Percentiles rank a stretch among this genome's conserved stretches.
phyloP scores from a whole-genome alignment of 202 grass and related monocot genomes.

The Digitaria exilis region DNA sequence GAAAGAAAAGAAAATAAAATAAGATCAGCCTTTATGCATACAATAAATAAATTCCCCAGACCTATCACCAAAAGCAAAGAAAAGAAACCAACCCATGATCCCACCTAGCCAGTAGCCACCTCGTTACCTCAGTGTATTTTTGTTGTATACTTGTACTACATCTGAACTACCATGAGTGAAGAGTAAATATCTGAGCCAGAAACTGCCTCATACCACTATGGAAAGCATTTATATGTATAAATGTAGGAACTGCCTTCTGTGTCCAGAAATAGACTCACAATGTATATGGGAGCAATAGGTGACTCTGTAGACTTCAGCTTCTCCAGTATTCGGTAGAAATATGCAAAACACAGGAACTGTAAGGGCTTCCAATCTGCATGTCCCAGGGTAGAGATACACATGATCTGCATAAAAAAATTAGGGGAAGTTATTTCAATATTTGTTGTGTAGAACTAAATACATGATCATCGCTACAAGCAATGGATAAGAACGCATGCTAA shows the following conservation, averaged over 20 bases:
- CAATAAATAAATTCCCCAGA: not conserved
- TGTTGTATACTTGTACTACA: not conserved
- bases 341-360: constrained; percentile 72
- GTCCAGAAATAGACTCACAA: constrained; percentile 44
- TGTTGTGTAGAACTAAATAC: not conserved
- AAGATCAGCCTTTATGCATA: not conserved
- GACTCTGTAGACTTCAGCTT: constrained; percentile 63
- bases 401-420: constrained; percentile 53
- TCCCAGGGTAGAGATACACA: constrained; percentile 47
- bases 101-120: not conserved
- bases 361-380: constrained; percentile 65
- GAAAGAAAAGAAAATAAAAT: too few relatives aligned
- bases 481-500: not conserved
- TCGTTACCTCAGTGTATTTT: not conserved
- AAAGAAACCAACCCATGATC: not conserved
- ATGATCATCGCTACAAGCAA: constrained; percentile 17
- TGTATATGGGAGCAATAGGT: constrained; percentile 49
- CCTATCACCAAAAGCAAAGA: not conserved
- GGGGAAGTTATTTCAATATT: not conserved
- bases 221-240: not conserved
- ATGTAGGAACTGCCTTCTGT: not conserved
- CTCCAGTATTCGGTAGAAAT: constrained; percentile 76
- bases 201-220: not conserved
- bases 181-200: not conserved
- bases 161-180: not conserved